A percentile compares a stretch with the other conserved stretches of the same genome.
Evolutionary conservation across 441 rosid species (phyloP).

Genomic region (Isatis lusitanica): DNA sequence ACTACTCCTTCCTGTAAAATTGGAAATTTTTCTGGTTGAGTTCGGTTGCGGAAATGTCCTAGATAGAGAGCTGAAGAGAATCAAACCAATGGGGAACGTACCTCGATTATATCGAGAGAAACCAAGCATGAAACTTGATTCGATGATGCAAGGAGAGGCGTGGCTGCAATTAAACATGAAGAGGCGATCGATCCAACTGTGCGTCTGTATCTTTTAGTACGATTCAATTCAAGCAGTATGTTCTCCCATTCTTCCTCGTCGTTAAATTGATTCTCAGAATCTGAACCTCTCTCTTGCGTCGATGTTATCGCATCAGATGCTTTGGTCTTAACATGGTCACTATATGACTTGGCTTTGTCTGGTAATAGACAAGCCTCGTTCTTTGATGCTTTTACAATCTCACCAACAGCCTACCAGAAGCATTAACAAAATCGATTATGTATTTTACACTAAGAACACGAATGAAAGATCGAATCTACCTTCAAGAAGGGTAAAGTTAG

Average conservation of each 20-base stretch:
- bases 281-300: constrained; percentile 34
- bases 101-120: constrained; percentile 80
- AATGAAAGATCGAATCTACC: constrained; percentile 42
- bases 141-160: constrained; percentile 73
- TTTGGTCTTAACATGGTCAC: constrained; percentile 48
- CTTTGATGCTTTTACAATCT: constrained; percentile 75
- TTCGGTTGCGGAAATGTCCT: background rate
- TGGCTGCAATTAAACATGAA: constrained; percentile 76
- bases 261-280: constrained; percentile 25
- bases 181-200: constrained; percentile 77
- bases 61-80: background rate
- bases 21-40: background rate
- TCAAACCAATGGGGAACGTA: constrained; percentile 26
- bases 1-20: constrained; percentile 62
- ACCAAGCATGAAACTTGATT: constrained; percentile 71
- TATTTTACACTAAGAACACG: background rate
- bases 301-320: constrained; percentile 41
- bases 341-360: constrained; percentile 49
- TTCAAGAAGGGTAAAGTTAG: constrained; percentile 84
- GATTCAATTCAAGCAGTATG: constrained; percentile 59
- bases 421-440: constrained; percentile 5
- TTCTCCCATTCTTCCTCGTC: constrained; percentile 68
- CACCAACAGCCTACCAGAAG: constrained; percentile 68
- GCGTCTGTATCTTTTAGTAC: constrained; percentile 76
- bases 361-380: constrained; percentile 68